A percentile compares a stretch with the other conserved stretches of the same genome.
These are phyloP conservation scores for Wickerhamiella alocasiicola DNA, from an alignment of 805 yeast genomes.

Conservation along the genomic window DNA sequence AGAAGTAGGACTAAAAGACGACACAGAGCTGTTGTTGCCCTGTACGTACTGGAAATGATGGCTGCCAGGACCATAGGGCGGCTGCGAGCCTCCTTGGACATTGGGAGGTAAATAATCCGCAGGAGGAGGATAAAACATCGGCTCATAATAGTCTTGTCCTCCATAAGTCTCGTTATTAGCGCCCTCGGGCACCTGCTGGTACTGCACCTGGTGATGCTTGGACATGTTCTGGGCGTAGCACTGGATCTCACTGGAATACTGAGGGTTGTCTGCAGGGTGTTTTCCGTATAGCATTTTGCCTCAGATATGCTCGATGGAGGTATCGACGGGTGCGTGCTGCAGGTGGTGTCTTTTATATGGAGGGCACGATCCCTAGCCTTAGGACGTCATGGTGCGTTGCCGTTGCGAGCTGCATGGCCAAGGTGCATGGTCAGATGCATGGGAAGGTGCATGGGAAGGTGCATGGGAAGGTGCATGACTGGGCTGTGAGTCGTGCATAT, in stretches of 20 bases:
- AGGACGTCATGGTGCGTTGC: too few species aligned
- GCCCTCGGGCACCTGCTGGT: not conserved
- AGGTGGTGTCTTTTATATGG: too few species aligned
- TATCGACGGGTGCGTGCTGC: too few species aligned
- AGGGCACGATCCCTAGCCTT: too few species aligned
- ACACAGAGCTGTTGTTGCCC: not conserved
- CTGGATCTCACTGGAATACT: not conserved
- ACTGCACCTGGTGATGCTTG: conserved; percentile 6
- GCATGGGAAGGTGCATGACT: too few species aligned
- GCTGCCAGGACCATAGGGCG: not conserved
- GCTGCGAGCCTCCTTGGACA: not conserved
- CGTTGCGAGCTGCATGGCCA: too few species aligned
- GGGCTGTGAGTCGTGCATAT: too few species aligned
- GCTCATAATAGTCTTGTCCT: not conserved
- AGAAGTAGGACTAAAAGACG: not conserved
- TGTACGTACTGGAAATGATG: not conserved
- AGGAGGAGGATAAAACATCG: not conserved
- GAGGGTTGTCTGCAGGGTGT: not conserved
- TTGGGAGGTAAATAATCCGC: not conserved
- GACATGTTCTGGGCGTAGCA: conserved; percentile 3
- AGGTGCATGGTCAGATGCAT: too few species aligned
- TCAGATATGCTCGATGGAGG: too few species aligned
- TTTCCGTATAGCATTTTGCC: not conserved
- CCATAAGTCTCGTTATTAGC: not conserved
- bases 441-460: too few species aligned